These are phyloP conservation scores for Pontederia crassipes DNA, from an alignment of 176 grass and related monocot species.

Conservation along the genomic window DNA sequence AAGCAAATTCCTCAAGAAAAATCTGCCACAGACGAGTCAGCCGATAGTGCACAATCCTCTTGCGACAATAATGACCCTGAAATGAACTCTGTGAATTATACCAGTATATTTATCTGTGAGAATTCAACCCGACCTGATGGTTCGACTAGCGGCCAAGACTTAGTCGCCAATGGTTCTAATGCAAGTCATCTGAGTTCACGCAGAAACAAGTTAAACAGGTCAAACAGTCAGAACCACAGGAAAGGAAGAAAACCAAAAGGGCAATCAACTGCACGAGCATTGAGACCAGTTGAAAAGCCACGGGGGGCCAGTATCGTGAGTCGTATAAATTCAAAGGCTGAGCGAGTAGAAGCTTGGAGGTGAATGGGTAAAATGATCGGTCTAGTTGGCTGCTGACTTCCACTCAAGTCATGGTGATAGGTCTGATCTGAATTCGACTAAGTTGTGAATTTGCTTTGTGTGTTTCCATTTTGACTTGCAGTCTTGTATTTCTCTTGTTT, in stretches of 20 bases:
- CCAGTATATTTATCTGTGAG: not conserved
- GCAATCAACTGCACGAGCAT: slow-evolving; percentile 20
- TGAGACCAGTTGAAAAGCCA: slow-evolving; percentile 38
- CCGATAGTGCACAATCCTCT: not conserved
- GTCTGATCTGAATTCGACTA: not conserved
- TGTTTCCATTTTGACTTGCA: not conserved
- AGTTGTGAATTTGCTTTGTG: not conserved
- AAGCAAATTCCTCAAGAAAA: slow-evolving; percentile 25
- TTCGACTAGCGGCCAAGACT: slow-evolving; percentile 22
- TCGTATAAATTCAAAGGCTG: slow-evolving; percentile 63
- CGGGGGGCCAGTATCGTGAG: slow-evolving; percentile 67
- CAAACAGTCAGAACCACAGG: slow-evolving; percentile 24
- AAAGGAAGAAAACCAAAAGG: slow-evolving; percentile 60
- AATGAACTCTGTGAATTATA: slow-evolving; percentile 9
- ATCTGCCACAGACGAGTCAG: not conserved
- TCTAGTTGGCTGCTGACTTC: not conserved
- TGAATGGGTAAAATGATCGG: slow-evolving; percentile 18
- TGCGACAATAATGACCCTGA: slow-evolving; percentile 10
- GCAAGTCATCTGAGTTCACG: slow-evolving; percentile 17
- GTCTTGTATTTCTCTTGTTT: not conserved
- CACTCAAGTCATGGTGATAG: not conserved
- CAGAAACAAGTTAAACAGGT: slow-evolving; percentile 35
- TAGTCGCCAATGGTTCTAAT: slow-evolving; percentile 29
- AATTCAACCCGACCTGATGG: slow-evolving; percentile 17
- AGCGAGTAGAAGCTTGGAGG: slow-evolving; percentile 87